Evolutionary conservation across 2,329 filamentous ascomycete species (phyloP), one percentile per base, ranked within the genome.

Genomic region (Colletotrichum kahawae): DNA sequence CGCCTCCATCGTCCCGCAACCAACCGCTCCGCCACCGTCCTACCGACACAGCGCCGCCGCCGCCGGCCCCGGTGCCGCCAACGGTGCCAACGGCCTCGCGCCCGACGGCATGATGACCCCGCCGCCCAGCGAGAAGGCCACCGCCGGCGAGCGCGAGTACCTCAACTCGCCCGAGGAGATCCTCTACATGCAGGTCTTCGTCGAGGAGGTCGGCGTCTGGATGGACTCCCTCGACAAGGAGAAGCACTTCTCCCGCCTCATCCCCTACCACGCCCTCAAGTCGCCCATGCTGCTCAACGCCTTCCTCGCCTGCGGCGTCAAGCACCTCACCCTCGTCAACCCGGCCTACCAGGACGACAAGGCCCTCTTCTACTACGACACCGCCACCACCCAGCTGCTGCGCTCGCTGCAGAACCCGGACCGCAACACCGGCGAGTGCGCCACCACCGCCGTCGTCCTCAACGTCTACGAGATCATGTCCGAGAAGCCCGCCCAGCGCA

Each of bases 381-480:
- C 92, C 4, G 95, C 96, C 4, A 97, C 95, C 1, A 93, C 92
- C 27, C 92, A 95, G 77, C 89, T 98, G 4, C 87, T 97, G 16
- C 91, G 92, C 62, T 93, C 91, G 66, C 85, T 98, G 57, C 94
- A 97, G 81, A 95, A 98, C 79, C 95, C 95, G 0, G 93, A 97
- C 78, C 91, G 95, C 72, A 93, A 98, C 81, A 95, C 93, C 1
- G 92, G 93, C 33, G 92, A 98, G 68, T 98, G 95, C 82, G 95
- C 96, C 9, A 95, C 94, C 0, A 95, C 95, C 0, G 95, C 96
- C 4, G 93, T 98, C 16, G 93, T 98, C 9, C 89, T 98, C 36
- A 96, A 98, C 79, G 94, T 98, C 5, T 98, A 97, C 84, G 95
- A 98, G 83, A 93, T 96, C 79, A 98, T 98, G 95, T 95, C 92